phyloP scores from a whole-genome alignment of 495 filamentous ascomycete genomes.

The Mycothermus thermophilus region DNA sequence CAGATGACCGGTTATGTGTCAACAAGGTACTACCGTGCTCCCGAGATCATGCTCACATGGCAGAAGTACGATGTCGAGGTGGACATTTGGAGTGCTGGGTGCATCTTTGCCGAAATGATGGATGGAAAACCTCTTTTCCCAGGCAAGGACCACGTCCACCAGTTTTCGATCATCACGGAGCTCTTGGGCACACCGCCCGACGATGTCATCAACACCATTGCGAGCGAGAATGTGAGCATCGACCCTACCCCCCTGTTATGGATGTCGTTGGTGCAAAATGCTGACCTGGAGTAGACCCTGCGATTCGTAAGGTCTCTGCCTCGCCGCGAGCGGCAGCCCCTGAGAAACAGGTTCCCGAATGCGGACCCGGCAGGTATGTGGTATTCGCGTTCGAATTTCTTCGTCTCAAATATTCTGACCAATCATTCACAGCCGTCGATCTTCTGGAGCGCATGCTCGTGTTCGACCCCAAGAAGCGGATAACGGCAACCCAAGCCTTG shows the following conservation, averaged over 20 bases:
- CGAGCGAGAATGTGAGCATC: slow-evolving; percentile 79
- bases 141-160: slow-evolving; percentile 97
- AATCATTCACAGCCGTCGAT: slow-evolving; percentile 56
- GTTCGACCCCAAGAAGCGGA: slow-evolving; percentile 86
- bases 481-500: slow-evolving; percentile 71
- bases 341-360: slow-evolving; percentile 89
- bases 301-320: slow-evolving; percentile 95
- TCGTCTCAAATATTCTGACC: neutral
- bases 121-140: slow-evolving; percentile 98
- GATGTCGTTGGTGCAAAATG: neutral
- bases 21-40: slow-evolving; percentile 94
- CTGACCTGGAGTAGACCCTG: slow-evolving; percentile 49
- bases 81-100: slow-evolving; percentile 98
- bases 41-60: slow-evolving; percentile 99
- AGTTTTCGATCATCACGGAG: slow-evolving; percentile 99
- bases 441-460: slow-evolving; percentile 94
- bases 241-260: neutral
- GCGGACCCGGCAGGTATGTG: slow-evolving; percentile 73
- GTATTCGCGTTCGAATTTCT: neutral
- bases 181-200: slow-evolving; percentile 94
- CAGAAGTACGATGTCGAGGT: slow-evolving; percentile 99
- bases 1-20: slow-evolving; percentile 99
- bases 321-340: slow-evolving; percentile 82
- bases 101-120: slow-evolving; percentile 98
- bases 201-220: slow-evolving; percentile 96